phyloP scores from a whole-genome alignment of 805 yeast genomes.

The Yarrowia porcina region DNA sequence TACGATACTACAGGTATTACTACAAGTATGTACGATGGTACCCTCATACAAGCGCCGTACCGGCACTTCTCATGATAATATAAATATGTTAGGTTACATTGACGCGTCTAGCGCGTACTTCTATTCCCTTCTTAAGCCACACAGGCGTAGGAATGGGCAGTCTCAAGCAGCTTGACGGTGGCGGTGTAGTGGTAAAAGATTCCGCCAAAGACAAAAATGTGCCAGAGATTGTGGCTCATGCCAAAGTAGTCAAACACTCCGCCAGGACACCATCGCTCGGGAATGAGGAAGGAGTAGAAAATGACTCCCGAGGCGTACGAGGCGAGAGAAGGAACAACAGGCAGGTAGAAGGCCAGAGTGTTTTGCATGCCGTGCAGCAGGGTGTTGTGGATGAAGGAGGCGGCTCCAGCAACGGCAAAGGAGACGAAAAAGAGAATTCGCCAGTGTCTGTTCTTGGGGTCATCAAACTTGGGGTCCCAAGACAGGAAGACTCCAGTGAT shows the following conservation, averaged over 20 bases:
- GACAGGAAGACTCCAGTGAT: slow-evolving; percentile 69
- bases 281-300: slow-evolving; percentile 82
- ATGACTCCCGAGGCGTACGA: slow-evolving; percentile 82
- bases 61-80: neutral
- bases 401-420: slow-evolving; percentile 69
- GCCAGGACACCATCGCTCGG: slow-evolving; percentile 66
- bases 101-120: neutral
- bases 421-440: slow-evolving; percentile 78
- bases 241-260: slow-evolving; percentile 44
- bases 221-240: slow-evolving; percentile 98
- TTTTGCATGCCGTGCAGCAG: slow-evolving; percentile 53
- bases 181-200: slow-evolving; percentile 86
- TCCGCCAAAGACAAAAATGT: slow-evolving; percentile 82
- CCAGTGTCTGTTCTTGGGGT: slow-evolving; percentile 75
- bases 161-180: slow-evolving; percentile 64
- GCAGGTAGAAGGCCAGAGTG: slow-evolving; percentile 57
- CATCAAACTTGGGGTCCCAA: slow-evolving; percentile 91
- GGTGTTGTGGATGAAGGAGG: slow-evolving; percentile 58
- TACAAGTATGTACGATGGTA: neutral
- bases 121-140: neutral
- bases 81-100: slow-evolving; percentile 12
- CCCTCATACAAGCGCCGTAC: neutral
- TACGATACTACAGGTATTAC: neutral
- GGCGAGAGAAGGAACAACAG: slow-evolving; percentile 65
- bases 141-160: slow-evolving; percentile 31